Evolutionary conservation across 2,329 filamentous ascomycete genomes (phyloP).

Genomic region (Cladophialophora carrionii): DNA sequence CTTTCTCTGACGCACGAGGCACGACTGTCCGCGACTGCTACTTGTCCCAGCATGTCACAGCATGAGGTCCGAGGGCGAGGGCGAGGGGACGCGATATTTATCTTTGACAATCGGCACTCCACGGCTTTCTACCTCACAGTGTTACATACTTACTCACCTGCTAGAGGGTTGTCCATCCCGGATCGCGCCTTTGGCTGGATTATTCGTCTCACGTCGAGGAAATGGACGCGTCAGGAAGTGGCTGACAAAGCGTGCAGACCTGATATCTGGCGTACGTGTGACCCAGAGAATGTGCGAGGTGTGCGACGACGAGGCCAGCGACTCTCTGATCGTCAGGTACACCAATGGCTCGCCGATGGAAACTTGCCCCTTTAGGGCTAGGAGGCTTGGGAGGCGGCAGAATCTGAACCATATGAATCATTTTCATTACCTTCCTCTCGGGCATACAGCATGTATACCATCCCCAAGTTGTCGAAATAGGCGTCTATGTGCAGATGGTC

Average conservation of each 20-base stretch:
- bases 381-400: background rate
- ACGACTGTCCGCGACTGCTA: too few relatives aligned
- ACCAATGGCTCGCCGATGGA: constrained; percentile 11
- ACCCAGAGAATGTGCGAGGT: background rate
- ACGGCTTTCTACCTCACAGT: background rate
- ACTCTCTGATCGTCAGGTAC: background rate
- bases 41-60: background rate
- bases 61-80: background rate
- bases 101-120: background rate
- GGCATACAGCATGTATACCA: background rate
- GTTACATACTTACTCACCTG: too few relatives aligned
- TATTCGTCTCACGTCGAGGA: background rate
- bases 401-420: background rate
- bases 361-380: constrained; percentile 12
- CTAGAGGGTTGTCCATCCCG: background rate
- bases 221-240: background rate
- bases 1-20: background rate
- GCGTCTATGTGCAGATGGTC: background rate
- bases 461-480: background rate
- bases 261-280: background rate
- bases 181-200: background rate
- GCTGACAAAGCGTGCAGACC: background rate
- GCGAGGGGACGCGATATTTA: background rate
- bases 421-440: background rate
- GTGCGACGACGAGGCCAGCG: background rate